Evolutionary conservation across 1,284 basidiomycete genomes (phyloP).

Genomic region (Tausonia pullulans): DNA sequence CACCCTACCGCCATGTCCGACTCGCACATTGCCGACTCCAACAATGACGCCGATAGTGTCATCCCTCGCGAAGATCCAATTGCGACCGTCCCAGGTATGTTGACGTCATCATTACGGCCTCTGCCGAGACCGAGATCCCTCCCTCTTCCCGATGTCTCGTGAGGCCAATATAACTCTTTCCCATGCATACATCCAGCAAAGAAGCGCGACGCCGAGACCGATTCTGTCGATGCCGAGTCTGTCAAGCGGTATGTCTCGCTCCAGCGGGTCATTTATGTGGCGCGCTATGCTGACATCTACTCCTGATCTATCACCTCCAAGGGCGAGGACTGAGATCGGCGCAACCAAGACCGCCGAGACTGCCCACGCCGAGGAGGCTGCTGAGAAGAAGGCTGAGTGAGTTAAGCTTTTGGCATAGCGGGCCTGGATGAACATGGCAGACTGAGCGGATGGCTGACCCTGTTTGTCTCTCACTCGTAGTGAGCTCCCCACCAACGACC

Average conservation of each 20-base stretch:
- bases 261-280: too few relatives aligned
- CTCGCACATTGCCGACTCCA: too few relatives aligned
- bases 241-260: too few relatives aligned
- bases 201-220: neutral
- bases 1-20: too few relatives aligned
- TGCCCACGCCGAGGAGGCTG: neutral
- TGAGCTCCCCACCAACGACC: neutral
- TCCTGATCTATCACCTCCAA: too few relatives aligned
- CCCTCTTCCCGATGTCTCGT: neutral
- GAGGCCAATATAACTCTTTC: too few relatives aligned
- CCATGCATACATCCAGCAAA: neutral
- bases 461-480: neutral
- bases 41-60: too few relatives aligned
- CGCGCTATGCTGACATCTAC: too few relatives aligned
- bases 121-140: neutral
- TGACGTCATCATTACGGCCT: too few relatives aligned
- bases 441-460: neutral
- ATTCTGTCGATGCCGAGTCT: too few relatives aligned
- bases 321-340: too few relatives aligned
- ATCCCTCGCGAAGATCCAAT: neutral
- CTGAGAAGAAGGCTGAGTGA: neutral
- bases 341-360: neutral
- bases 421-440: neutral
- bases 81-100: neutral
- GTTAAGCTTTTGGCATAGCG: too few relatives aligned